These are phyloP conservation scores for Kandelia obovata DNA, from an alignment of 345 rosid species.

Conservation along the genomic window DNA sequence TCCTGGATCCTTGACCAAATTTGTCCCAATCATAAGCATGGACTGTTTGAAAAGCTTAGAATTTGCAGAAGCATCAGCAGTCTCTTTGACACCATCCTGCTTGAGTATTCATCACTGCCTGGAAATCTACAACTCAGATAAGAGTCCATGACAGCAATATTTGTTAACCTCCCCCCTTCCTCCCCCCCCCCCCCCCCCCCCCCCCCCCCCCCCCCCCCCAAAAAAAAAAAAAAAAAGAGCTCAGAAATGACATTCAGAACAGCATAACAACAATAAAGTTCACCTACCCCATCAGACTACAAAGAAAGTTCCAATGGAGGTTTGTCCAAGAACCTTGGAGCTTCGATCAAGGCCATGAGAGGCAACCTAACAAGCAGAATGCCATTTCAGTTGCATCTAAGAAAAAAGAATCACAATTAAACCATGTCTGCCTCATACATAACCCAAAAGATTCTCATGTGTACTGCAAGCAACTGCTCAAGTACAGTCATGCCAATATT, in stretches of 20 bases:
- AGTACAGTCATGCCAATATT: no score
- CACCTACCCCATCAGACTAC: slow-evolving; percentile 30
- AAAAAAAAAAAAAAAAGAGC: neutral
- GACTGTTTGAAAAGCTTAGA: slow-evolving; percentile 10
- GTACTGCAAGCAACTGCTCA: neutral
- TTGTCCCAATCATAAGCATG: neutral
- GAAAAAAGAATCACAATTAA: neutral
- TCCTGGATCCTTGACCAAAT: slow-evolving; percentile 13
- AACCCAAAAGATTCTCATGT: neutral
- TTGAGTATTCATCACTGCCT: neutral
- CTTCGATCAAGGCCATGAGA: slow-evolving; percentile 87
- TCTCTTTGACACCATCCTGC: slow-evolving; percentile 5
- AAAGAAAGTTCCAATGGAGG: slow-evolving; percentile 55
- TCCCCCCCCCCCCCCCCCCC: no score
- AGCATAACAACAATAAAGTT: slow-evolving; percentile 22
- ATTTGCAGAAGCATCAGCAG: slow-evolving; percentile 5
- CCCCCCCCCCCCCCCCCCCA: no score
- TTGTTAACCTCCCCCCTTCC: neutral
- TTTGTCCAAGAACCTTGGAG: slow-evolving; percentile 75
- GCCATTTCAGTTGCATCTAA: neutral
- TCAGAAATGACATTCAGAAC: slow-evolving; percentile 2
- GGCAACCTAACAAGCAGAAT: slow-evolving; percentile 58
- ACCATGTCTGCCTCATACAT: neutral
- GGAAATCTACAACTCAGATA: neutral
- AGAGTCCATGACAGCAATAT: neutral